Conservation (phyloP, 345 rosid species). For the Heritiera littoralis region DNA sequence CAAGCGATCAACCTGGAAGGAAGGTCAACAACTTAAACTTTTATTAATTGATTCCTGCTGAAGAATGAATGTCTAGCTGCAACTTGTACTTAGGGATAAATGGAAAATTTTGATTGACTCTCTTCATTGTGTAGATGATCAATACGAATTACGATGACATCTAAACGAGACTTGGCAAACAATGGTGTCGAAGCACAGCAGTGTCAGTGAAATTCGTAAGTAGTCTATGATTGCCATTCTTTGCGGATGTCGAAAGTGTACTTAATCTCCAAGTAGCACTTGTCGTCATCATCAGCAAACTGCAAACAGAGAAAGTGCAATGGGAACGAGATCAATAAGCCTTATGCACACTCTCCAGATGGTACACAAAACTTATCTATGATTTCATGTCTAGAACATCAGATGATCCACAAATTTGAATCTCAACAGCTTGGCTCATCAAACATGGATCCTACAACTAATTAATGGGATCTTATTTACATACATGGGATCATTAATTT, state of each 20-base stretch:
- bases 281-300: constrained; percentile 85
- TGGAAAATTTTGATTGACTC: not conserved
- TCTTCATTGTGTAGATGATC: constrained; percentile 21
- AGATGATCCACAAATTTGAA: constrained; percentile 21
- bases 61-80: constrained; percentile 24
- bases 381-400: not conserved
- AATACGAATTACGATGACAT: constrained; percentile 24
- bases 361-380: not conserved
- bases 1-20: no score
- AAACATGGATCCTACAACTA: constrained; percentile 18
- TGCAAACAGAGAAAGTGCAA: constrained; percentile 33
- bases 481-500: not conserved
- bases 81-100: not conserved
- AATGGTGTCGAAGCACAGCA: constrained; percentile 14
- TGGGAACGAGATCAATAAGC: not conserved
- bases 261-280: constrained; percentile 83
- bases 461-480: constrained; percentile 14
- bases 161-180: constrained; percentile 26
- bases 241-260: constrained; percentile 82
- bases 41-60: constrained; percentile 21
- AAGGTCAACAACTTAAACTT: constrained; percentile 19
- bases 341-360: not conserved
- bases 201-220: not conserved
- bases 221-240: constrained; percentile 51
- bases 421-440: not conserved